phyloP scores from a whole-genome alignment of 768 basidiomycete genomes.

The Rickenella mellea region DNA sequence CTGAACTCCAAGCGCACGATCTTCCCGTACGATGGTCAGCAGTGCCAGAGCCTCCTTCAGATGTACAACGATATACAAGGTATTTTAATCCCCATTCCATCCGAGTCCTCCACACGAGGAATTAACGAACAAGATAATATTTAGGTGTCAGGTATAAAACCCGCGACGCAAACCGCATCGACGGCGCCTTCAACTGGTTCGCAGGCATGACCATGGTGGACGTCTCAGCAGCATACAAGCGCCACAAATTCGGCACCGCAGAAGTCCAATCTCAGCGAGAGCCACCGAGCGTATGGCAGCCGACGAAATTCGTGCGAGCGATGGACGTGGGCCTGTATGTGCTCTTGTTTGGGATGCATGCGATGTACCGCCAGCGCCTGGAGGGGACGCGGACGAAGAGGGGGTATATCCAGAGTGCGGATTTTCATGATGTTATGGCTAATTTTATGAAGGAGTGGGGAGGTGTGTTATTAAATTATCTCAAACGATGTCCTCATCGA shows the following conservation, averaged over 20 bases:
- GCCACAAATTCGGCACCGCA: constrained; percentile 9
- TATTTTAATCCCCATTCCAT: neutral
- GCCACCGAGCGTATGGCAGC: constrained; percentile 3
- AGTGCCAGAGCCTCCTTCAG: constrained; percentile 9
- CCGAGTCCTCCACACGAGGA: neutral
- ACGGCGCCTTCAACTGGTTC: constrained; percentile 11
- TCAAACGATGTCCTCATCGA: neutral
- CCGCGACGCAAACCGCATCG: neutral
- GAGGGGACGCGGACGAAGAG: constrained; percentile 8
- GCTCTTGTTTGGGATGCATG: constrained; percentile 13
- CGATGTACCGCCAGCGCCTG: constrained; percentile 14
- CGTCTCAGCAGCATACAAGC: constrained; percentile 7
- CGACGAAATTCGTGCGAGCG: constrained; percentile 6
- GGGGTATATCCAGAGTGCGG: constrained; percentile 9
- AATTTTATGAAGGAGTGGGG: constrained; percentile 17
- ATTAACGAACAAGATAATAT: neutral
- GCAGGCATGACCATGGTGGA: constrained; percentile 12
- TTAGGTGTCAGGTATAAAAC: neutral
- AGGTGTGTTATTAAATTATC: constrained; percentile 8
- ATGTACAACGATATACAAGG: constrained; percentile 14
- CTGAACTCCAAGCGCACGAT: constrained; percentile 13
- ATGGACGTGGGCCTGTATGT: constrained; percentile 10
- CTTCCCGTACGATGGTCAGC: constrained; percentile 15
- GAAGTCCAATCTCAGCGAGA: constrained; percentile 6
- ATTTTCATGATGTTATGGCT: constrained; percentile 12